Evolutionary conservation across 2,329 filamentous ascomycete species (phyloP), one percentile per base, ranked within the genome.

Genomic region (Plenodomus tracheiphilus): DNA sequence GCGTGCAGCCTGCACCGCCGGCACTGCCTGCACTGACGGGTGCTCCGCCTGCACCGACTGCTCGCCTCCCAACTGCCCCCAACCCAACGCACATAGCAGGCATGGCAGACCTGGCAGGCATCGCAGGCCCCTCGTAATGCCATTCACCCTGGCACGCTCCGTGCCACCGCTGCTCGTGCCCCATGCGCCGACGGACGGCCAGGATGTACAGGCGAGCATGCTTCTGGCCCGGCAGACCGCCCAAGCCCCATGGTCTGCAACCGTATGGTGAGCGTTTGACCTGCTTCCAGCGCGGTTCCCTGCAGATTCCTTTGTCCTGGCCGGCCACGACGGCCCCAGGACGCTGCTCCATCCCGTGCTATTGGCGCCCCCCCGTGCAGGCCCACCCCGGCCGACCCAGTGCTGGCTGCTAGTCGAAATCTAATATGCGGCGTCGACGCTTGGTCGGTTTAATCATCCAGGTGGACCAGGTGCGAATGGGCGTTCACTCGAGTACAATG

Each of bases 361-460:
- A 68, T 69, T 67, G 63, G 65, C 39, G 42, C 57, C 21, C 34
- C 22, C 22, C 5, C 5, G 49, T 45, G 53, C 55, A 51, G 47
- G 48, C 54, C 41, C 48, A 59, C 55, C 64, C 61, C 58, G 55
- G 59, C 53, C 51, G 39, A 34, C 51, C 52, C 57, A 60, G 56
- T 58, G 53, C 55, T 47, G 56, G 51, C 56, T 64, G 54, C 66
- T 68, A 70, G 66, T 53, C 42, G 7, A 44, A 57, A 45, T 56
- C 62, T 60, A 68, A 65, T 56, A 48, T 65, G 68, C 66, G 64
- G 61, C 55, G 66, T 64, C 47, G 59, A 62, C 64, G 58, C 65
- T 69, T 68, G 64, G 66, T 60, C 58, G 46, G 53, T 59, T 60
- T 61, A 57, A 41, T 68, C 51, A 59, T 64, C 63, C 49, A 63